Percentiles rank a stretch among this genome's conserved stretches.
These are phyloP conservation scores for Phytophthora nicotianae DNA, from an alignment of 352 stramenopile species.

Conservation along the genomic window DNA sequence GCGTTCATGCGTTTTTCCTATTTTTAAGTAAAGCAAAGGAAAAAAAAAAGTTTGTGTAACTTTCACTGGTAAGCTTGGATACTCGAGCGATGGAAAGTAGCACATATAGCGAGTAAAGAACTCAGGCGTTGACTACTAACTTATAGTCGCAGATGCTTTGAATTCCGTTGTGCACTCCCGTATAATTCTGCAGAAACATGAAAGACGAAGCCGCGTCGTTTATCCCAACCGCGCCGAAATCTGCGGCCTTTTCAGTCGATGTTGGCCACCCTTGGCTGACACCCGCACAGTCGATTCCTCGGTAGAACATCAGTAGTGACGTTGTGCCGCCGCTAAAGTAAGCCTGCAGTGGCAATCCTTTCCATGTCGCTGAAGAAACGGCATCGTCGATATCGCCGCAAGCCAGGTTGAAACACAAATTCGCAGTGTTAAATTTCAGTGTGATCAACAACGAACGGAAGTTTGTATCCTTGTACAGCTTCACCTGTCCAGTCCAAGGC, in stretches of 20 bases:
- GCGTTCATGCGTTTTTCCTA: too few species aligned
- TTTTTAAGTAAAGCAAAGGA: too few species aligned
- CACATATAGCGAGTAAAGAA: background rate
- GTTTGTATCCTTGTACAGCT: slow-evolving; percentile 11
- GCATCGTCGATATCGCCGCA: slow-evolving; percentile 19
- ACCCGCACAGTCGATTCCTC: slow-evolving; percentile 8
- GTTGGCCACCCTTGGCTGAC: slow-evolving; percentile 14
- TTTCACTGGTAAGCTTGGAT: too few species aligned
- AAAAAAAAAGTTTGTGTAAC: too few species aligned
- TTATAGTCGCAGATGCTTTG: slow-evolving; percentile 16
- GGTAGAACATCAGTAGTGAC: slow-evolving; percentile 16
- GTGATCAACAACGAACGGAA: slow-evolving; percentile 9
- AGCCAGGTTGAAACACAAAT: slow-evolving; percentile 14
- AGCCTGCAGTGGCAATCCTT: slow-evolving; percentile 6
- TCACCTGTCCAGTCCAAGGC: slow-evolving; percentile 9
- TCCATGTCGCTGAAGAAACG: slow-evolving; percentile 17
- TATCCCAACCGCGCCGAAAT: slow-evolving; percentile 6
- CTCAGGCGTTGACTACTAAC: background rate
- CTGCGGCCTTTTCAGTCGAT: background rate
- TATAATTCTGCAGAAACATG: slow-evolving; percentile 15
- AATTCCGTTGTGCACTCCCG: slow-evolving; percentile 4
- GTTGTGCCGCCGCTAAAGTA: slow-evolving; percentile 4
- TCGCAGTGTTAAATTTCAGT: slow-evolving; percentile 12
- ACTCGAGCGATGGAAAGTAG: too few species aligned
- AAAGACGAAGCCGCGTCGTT: slow-evolving; percentile 14